Conservation (phyloP, 1,284 basidiomycete species). For the Flammula alnicola region DNA sequence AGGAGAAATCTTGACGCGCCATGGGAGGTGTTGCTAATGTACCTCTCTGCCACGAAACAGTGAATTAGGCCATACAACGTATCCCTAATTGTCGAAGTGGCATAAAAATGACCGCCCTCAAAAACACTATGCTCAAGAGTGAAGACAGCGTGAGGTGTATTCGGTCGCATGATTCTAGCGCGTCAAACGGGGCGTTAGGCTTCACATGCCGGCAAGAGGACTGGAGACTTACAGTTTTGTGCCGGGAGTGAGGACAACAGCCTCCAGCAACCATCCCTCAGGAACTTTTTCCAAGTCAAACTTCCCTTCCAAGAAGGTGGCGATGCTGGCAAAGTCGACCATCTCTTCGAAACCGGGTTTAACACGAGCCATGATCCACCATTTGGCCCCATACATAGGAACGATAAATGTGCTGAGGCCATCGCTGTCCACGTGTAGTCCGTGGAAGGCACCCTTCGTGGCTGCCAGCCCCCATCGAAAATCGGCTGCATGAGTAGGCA, state of each 20-base stretch:
- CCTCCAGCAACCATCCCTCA: conserved; percentile 3
- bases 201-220: background rate
- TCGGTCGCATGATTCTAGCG: conserved; percentile 12
- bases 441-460: background rate
- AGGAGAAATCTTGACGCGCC: background rate
- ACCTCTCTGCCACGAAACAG: background rate
- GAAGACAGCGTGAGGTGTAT: conserved; percentile 6
- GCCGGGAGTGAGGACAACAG: conserved; percentile 11
- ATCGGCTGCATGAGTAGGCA: background rate
- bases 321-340: no score
- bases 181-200: background rate
- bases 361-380: conserved; percentile 7
- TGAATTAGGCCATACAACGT: conserved; percentile 3
- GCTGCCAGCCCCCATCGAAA: conserved; percentile 13
- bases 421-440: conserved; percentile 14
- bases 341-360: background rate
- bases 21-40: conserved; percentile 9
- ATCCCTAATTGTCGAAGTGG: background rate
- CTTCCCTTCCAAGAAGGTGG: background rate
- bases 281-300: background rate
- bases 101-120: conserved; percentile 12
- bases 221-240: conserved; percentile 13
- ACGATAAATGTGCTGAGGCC: conserved; percentile 6
- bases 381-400: background rate
- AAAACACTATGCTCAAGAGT: conserved; percentile 2